Conservation (phyloP, 768 basidiomycete genomes). For the Mrakia gelida region DNA sequence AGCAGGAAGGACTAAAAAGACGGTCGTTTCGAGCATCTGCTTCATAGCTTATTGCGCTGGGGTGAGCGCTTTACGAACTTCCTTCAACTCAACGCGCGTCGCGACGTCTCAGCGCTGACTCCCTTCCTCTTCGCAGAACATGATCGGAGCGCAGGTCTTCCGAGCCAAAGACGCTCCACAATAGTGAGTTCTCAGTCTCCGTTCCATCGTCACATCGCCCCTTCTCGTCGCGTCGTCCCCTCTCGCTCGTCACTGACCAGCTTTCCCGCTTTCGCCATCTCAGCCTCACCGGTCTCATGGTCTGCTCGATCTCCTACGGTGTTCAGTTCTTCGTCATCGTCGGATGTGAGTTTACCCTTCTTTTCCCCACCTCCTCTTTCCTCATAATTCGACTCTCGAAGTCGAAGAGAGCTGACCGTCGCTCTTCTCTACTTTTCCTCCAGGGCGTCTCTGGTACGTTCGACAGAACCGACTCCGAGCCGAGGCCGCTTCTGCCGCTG, state of each 20-base stretch:
- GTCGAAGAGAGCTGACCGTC: neutral
- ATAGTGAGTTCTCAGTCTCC: neutral
- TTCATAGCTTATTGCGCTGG: slow-evolving; percentile 34
- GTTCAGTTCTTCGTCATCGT: neutral
- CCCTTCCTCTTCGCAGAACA: neutral
- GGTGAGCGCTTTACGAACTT: neutral
- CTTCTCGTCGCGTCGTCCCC: no score
- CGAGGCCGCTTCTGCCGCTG: neutral
- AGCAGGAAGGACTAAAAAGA: slow-evolving; percentile 38
- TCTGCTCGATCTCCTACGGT: neutral
- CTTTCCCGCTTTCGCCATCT: no score
- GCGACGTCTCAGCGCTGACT: neutral
- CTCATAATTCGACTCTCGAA: no score
- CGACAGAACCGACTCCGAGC: neutral
- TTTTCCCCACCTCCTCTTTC: neutral
- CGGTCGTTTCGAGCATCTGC: slow-evolving; percentile 24
- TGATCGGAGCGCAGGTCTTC: slow-evolving; percentile 23
- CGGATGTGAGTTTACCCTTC: neutral
- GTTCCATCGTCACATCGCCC: no score
- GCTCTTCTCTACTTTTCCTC: neutral
- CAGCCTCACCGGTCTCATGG: neutral
- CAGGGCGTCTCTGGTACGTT: neutral
- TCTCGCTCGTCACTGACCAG: no score
- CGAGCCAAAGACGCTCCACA: slow-evolving; percentile 24
- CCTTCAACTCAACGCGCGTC: neutral